Evolutionary conservation across 768 basidiomycete genomes (phyloP), one percentile per base, ranked within the genome.

Genomic region (Pholiota conissans): DNA sequence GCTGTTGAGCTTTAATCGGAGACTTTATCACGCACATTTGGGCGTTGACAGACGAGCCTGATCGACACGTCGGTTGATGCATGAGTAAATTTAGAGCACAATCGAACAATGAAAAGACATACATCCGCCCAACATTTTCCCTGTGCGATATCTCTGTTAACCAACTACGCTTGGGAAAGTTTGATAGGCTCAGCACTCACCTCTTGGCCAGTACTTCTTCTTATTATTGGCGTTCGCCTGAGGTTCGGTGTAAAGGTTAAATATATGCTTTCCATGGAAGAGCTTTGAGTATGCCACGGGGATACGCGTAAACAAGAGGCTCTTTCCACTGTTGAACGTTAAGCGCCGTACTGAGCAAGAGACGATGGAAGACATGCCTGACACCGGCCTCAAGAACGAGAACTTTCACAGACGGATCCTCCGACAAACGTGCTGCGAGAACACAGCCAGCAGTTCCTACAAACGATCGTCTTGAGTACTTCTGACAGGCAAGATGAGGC

Each of bases 61-160:
- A 28, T n/a, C n/a, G n/a, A n/a, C 55, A 39, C 30, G 26, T 16
- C 22, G 11, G 16, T 14, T 34, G 53, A 5, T 52, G 20, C n/a
- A 29, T 11, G 28, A 18, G 28, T 24, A 13, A 20, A 3, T 8
- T 18, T 6, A 22, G 42, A 50, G 11, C 8, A 27, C n/a, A 34
- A 13, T 35, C 13, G 18, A 7, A 29, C 13, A 22, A 24, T 48
- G 22, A 51, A 10, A 45, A 24, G 10, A 75, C 84, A 69, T 65
- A 86, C 89, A 91, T 65, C 89, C 89, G 22, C 89, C 89, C 5
- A 91, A 78, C 67, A 91, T 74, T 64, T 84, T 89, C 1, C 73
- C 88, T 89, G 51, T 13, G 3, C 28, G 16, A 27, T 9, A 5
- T 8, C 42, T 9, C 40, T 49, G 45, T 50, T 10, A 16, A 16